These are phyloP conservation scores for Solanum etuberosum DNA, from an alignment of 257 asterid genomes.

Conservation along the genomic window DNA sequence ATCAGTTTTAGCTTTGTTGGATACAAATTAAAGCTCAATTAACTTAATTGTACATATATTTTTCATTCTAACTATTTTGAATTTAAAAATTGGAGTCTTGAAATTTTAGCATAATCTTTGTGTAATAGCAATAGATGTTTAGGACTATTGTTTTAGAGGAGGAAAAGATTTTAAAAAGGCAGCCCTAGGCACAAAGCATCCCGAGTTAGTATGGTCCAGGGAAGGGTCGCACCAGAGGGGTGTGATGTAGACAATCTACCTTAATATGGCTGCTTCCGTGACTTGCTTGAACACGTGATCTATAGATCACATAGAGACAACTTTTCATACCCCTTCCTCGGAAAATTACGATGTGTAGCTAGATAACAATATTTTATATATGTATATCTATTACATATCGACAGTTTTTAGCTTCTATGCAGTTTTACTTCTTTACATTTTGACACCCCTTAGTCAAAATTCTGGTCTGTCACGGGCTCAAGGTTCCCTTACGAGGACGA, in stretches of 20 bases:
- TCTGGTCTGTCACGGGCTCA: background rate
- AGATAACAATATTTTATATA: background rate
- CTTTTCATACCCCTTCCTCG: no score
- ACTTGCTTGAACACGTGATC: background rate
- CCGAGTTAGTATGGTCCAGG: background rate
- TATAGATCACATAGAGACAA: no score
- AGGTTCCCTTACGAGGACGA: background rate
- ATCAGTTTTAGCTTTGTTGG: background rate
- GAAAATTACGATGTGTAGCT: background rate
- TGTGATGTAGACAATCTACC: background rate
- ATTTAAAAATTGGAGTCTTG: background rate
- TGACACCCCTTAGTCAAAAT: background rate
- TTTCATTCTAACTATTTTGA: background rate
- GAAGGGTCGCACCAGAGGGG: background rate
- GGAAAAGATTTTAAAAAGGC: background rate
- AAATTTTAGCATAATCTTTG: background rate
- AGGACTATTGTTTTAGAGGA: background rate
- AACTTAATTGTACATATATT: background rate
- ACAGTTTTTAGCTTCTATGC: background rate
- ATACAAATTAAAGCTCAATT: background rate
- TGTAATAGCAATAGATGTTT: background rate
- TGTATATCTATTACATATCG: background rate
- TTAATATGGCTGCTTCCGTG: no score
- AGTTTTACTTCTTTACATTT: no score
- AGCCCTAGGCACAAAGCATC: no score